A percentile compares a stretch with the other conserved stretches of the same genome.
phyloP scores from a whole-genome alignment of 108 stramenopile species.

The Conticribra weissflogii region DNA sequence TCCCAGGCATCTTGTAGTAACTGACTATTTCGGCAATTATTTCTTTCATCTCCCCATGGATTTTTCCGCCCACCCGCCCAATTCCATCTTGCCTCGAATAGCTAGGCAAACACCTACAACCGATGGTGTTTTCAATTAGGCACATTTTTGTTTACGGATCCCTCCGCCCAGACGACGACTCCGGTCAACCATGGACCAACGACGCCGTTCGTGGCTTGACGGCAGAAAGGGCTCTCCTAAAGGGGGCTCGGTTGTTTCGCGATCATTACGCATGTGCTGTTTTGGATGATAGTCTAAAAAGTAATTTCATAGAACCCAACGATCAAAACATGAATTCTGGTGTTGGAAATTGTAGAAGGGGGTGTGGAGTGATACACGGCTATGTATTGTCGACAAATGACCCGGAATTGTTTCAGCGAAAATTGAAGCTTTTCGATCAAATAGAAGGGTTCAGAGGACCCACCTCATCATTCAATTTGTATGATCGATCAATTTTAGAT shows the following conservation, averaged over 20 bases:
- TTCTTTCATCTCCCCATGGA: too few relatives aligned
- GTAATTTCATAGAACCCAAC: too few relatives aligned
- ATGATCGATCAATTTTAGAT: constrained; percentile 15
- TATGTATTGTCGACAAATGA: constrained; percentile 8
- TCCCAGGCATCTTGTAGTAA: too few relatives aligned
- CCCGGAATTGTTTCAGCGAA: not conserved
- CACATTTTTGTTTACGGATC: constrained; percentile 17
- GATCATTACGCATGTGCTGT: constrained; percentile 12
- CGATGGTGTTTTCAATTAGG: not conserved
- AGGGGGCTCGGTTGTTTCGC: constrained; percentile 3
- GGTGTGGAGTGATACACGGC: not conserved
- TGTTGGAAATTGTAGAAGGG: too few relatives aligned
- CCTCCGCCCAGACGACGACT: constrained; percentile 20
- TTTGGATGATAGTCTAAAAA: not conserved
- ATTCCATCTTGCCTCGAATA: too few relatives aligned
- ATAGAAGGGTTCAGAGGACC: constrained; percentile 12
- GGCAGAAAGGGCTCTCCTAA: constrained; percentile 3
- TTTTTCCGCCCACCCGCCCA: too few relatives aligned
- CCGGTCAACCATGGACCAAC: constrained; percentile 14
- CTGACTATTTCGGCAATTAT: too few relatives aligned
- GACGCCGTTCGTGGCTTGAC: constrained; percentile 7
- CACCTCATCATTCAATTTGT: not conserved
- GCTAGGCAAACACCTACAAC: not conserved
- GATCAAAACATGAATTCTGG: too few relatives aligned
- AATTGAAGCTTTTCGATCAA: constrained; percentile 8